Evolutionary conservation across 768 basidiomycete genomes (phyloP), one percentile per base, ranked within the genome.

Genomic region (Kwoniella sp.): DNA sequence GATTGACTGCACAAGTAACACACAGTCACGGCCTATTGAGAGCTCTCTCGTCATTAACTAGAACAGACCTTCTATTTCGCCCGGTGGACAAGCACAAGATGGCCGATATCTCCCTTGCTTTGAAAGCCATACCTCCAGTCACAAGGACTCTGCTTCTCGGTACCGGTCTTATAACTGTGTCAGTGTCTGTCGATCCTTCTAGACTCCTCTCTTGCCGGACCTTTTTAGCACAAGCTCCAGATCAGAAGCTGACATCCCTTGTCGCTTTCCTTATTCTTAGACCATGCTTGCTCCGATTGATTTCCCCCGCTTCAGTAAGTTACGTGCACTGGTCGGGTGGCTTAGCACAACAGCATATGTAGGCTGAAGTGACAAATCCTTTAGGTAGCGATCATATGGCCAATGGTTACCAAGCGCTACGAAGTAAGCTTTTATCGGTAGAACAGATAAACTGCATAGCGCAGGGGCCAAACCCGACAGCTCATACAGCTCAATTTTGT

Each of bases 91-190:
- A 8, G 3, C 20, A 22, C 60, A 62, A 20, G 9, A 80, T 80
- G 79, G 73, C 77, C 25, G 78, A 81, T 54, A 65, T 78, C 29
- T 64, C 68, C 15, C n/a, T 65, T 8, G 58, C 73, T 1, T 55
- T 70, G 58, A 68, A 67, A 22, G 47, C 74, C 9, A 65, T 81
- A 30, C 79, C 79, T 11, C 76, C 79, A 0, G 79, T 81, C 9
- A 79, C 79, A 1, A 65, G 79, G 30, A 55, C 68, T 22, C 38
- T 78, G 17, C 68, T 81, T n/a, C 45, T 76, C 3, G 68, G 65
- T 1, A 75, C 72, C 9, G 75, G 63, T 1, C 22, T 69, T 17
- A 60, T 79, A 26, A 80, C 79, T 0, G 65, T 68, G 79, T 80
- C 28, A 67, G 77, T 69, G 11, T 17, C 41, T 37, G 5, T 37